Base-by-base conservation (phyloP, 2,329 filamentous ascomycete genomes). In the Paramyrothecium sp. region DNA sequence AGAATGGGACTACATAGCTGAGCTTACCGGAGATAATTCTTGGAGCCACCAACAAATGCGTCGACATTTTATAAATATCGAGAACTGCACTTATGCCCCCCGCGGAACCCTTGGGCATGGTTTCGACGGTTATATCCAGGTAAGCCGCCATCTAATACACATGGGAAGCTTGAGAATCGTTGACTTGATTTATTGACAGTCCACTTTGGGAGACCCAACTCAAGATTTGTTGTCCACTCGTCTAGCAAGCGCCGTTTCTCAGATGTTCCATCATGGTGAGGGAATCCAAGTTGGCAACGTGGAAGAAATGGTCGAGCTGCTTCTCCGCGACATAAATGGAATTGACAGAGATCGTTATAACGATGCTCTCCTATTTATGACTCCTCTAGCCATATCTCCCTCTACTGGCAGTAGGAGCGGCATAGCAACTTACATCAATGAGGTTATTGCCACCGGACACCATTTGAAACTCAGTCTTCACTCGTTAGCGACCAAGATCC, bases 1-100 rank as follows among this genome's bases (percentile, higher is more conserved):
- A 20, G 82, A 84, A 63, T 84, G 78, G 67, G 71, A 78, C 26
- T 69, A 78, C 61, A 77, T 85, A 54, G 73, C 74, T 3, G 65
- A 68, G 11, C 61, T 84, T 20, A 84, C 81, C 4, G 79, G 80
- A 3, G 81, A 85, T 58, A 59, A 67, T 2, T 77, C 78, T 4
- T 44, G 38, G 38, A 19, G 4, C 13, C 38, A 7, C 7, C 4
- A 44, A 7, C 5, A 44, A 3, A 44, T 44, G 38, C 38, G 38
- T 16, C 5, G 13, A 16, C 38, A 7, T 19, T 19, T 44, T 16
- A 16, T 69, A 51, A 76, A 73, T 55, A 62, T 84, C 33, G 81
- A 84, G 67, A 72, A 74, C 58, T 75, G 75, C 68, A 62, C 69
- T 2, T 82, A 83, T 64, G 66, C 72, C 0, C 61, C 71, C 0